phyloP scores from a whole-genome alignment of 148 eudicot genomes.

The Silene conica region DNA sequence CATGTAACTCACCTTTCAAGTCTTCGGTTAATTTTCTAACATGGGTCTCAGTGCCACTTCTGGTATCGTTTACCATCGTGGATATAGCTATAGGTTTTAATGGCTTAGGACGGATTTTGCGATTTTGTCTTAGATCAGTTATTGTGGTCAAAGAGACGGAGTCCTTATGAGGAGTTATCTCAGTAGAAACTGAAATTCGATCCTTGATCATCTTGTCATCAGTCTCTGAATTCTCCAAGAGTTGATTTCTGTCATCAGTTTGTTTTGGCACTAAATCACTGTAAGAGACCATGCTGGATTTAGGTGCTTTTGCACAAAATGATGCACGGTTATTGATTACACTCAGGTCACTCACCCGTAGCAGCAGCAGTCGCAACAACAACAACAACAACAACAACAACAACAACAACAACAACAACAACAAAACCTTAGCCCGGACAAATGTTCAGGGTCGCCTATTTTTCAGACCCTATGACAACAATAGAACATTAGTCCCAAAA shows the following conservation, averaged over 20 bases:
- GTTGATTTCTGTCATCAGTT: conserved; percentile 34
- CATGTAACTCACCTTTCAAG: conserved; percentile 43
- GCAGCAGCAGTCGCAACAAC: too few relatives aligned
- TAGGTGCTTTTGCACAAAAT: conserved; percentile 27
- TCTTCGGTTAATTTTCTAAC: conserved; percentile 54
- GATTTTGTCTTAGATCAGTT: conserved; percentile 39
- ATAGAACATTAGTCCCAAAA: too few relatives aligned
- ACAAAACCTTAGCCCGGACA: too few relatives aligned
- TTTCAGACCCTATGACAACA: too few relatives aligned
- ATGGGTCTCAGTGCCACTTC: conserved; percentile 45
- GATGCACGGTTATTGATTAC: too few relatives aligned
- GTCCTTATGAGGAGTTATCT: conserved; percentile 33
- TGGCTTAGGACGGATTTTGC: conserved; percentile 40
- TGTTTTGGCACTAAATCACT: conserved; percentile 36
- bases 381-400: too few relatives aligned
- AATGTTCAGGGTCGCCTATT: too few relatives aligned
- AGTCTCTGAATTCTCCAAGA: conserved; percentile 23
- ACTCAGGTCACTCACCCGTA: too few relatives aligned
- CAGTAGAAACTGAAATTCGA: conserved; percentile 31
- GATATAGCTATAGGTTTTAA: conserved; percentile 45
- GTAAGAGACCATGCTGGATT: conserved; percentile 36
- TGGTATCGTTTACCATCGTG: conserved; percentile 34
- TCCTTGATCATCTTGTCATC: conserved; percentile 36
- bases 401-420: too few relatives aligned
- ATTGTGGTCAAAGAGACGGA: conserved; percentile 34